These are phyloP conservation scores for Lagerstroemia speciosa DNA, from an alignment of 345 rosid species.

Conservation along the genomic window DNA sequence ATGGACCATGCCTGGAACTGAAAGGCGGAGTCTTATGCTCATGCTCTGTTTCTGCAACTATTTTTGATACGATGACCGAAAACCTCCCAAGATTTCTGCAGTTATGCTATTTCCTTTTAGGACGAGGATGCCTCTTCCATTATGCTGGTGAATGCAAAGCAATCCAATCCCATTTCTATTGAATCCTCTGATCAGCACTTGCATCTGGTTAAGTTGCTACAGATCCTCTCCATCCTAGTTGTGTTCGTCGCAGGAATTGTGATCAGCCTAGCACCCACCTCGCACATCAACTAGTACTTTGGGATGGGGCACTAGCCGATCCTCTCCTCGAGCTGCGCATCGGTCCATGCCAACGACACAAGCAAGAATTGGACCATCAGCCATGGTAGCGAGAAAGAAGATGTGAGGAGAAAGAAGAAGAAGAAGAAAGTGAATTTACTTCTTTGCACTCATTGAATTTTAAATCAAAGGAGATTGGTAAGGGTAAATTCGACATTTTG, in stretches of 20 bases:
- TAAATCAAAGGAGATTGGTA: no score
- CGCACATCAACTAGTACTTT: slow-evolving; percentile 57
- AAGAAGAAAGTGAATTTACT: no score
- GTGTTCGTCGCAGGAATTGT: slow-evolving; percentile 73
- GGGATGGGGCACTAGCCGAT: background rate
- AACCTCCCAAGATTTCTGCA: background rate
- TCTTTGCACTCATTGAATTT: no score
- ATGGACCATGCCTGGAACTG: background rate
- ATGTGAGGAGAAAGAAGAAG: no score
- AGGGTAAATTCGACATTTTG: no score
- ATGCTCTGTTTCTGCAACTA: background rate
- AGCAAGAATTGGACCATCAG: background rate
- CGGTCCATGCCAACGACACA: background rate
- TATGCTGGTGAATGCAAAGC: background rate
- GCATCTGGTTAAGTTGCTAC: background rate
- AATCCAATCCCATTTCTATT: background rate
- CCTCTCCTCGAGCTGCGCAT: background rate
- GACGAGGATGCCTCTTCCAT: background rate
- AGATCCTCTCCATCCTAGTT: slow-evolving; percentile 33
- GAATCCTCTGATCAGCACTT: background rate
- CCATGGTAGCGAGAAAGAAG: no score
- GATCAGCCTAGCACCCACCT: slow-evolving; percentile 55
- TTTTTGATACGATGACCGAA: background rate
- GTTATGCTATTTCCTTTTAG: background rate
- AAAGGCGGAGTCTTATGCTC: no score